These are phyloP conservation scores for Lasiosphaeriaceae sp. DNA, from an alignment of 495 filamentous ascomycete species.

Conservation along the genomic window DNA sequence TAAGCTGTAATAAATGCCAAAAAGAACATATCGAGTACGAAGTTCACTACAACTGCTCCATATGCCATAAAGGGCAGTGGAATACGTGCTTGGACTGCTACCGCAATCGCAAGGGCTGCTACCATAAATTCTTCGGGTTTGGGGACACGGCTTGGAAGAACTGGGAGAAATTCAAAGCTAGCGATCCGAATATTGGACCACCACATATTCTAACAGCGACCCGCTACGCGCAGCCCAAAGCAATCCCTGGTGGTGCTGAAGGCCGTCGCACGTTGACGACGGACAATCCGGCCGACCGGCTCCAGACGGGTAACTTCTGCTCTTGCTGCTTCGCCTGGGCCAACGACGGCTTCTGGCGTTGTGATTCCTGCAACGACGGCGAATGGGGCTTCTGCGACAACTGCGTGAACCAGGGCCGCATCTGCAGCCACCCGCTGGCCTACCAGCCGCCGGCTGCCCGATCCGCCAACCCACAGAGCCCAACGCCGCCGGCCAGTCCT, in stretches of 20 bases:
- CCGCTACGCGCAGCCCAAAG: conserved; percentile 59
- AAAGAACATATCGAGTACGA: conserved; percentile 70
- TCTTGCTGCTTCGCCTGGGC: conserved; percentile 64
- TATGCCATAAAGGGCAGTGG: conserved; percentile 65
- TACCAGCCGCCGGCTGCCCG: conserved; percentile 26
- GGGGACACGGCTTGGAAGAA: conserved; percentile 55
- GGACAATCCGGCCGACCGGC: conserved; percentile 59
- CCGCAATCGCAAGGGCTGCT: conserved; percentile 66
- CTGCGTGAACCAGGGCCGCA: conserved; percentile 73
- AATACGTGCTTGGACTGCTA: conserved; percentile 79
- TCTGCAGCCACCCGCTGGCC: conserved; percentile 74
- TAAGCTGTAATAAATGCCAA: conserved; percentile 66
- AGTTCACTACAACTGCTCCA: conserved; percentile 71
- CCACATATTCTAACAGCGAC: conserved; percentile 67
- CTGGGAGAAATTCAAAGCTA: conserved; percentile 42
- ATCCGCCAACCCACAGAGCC: not conserved
- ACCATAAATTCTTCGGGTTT: conserved; percentile 74
- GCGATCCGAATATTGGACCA: conserved; percentile 33
- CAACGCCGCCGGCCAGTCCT: not conserved
- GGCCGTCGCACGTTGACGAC: conserved; percentile 51
- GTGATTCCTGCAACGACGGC: conserved; percentile 76
- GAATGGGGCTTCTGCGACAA: conserved; percentile 87
- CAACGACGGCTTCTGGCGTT: conserved; percentile 81
- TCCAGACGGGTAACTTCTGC: conserved; percentile 84
- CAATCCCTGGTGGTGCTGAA: conserved; percentile 42